phyloP scores from a whole-genome alignment of 352 stramenopile species.

The Globisporangium solare region DNA sequence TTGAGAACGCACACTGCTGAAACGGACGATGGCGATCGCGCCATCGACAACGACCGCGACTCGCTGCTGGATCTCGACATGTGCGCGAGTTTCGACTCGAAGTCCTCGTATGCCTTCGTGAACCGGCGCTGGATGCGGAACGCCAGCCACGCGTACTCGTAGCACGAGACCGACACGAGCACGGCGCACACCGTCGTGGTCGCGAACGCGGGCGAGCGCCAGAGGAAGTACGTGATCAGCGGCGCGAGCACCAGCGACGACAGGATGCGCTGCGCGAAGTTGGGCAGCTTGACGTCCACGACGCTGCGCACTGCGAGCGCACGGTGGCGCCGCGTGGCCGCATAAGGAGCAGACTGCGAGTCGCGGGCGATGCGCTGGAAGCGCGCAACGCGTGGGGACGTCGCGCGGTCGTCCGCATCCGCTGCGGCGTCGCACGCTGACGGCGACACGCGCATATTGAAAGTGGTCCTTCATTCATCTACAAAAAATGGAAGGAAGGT shows the following conservation, averaged over 20 bases:
- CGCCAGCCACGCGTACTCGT: conserved; percentile 25
- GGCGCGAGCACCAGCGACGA: conserved; percentile 48
- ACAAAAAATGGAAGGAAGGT: too few relatives aligned
- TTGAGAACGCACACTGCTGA: neutral
- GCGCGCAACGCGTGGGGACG: too few relatives aligned
- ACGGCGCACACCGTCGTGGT: conserved; percentile 54
- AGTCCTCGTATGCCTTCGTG: neutral
- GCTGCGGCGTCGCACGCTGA: too few relatives aligned
- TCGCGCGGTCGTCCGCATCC: too few relatives aligned
- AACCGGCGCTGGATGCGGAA: conserved; percentile 25
- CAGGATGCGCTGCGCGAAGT: conserved; percentile 34
- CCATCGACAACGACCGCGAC: neutral
- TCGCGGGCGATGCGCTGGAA: too few relatives aligned
- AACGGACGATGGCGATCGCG: neutral
- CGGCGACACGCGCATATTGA: too few relatives aligned
- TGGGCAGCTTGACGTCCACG: too few relatives aligned
- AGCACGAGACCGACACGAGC: conserved; percentile 40
- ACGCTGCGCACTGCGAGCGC: too few relatives aligned
- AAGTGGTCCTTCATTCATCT: too few relatives aligned
- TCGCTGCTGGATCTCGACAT: neutral
- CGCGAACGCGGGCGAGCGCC: conserved; percentile 49
- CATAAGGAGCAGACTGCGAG: too few relatives aligned
- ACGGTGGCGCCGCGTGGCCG: too few relatives aligned
- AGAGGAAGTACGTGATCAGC: conserved; percentile 56
- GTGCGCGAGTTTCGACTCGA: too few relatives aligned